phyloP scores from a whole-genome alignment of 73 alveolate genomes.

The Diophrys sp. region DNA sequence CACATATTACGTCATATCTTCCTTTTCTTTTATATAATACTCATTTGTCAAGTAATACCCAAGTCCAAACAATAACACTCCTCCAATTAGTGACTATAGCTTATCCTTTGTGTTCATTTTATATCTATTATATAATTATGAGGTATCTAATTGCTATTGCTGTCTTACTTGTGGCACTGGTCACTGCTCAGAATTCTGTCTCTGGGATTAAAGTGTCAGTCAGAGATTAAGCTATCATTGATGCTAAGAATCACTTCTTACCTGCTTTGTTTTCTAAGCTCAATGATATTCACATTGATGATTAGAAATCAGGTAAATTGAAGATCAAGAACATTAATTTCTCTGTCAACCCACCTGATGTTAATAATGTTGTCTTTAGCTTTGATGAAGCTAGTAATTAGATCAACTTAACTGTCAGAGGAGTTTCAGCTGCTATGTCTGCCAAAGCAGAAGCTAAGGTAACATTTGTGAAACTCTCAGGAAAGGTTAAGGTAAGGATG shows the following conservation, averaged over 20 bases:
- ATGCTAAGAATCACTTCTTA: background rate
- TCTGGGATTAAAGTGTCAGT: background rate
- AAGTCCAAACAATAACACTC: too few species aligned
- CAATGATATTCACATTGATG: background rate
- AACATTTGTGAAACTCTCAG: background rate
- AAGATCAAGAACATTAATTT: conserved; percentile 2
- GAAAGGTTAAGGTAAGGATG: background rate
- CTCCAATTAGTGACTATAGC: too few species aligned
- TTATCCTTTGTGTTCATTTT: too few species aligned
- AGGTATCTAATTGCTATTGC: too few species aligned
- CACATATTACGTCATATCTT: too few species aligned
- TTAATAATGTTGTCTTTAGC: background rate
- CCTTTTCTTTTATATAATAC: too few species aligned
- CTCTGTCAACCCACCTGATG: conserved; percentile 1
- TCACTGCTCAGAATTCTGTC: background rate
- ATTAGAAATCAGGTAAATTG: background rate
- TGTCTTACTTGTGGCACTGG: background rate
- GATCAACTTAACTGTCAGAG: background rate
- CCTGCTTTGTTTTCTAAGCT: conserved; percentile 2
- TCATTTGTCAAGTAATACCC: too few species aligned
- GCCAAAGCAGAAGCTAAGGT: conserved; percentile 1
- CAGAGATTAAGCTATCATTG: background rate
- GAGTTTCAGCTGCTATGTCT: background rate
- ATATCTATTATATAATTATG: too few species aligned
- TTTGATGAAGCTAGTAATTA: background rate